Base-by-base conservation (phyloP, 805 yeast species). In the Metschnikowia bowlesiae region DNA sequence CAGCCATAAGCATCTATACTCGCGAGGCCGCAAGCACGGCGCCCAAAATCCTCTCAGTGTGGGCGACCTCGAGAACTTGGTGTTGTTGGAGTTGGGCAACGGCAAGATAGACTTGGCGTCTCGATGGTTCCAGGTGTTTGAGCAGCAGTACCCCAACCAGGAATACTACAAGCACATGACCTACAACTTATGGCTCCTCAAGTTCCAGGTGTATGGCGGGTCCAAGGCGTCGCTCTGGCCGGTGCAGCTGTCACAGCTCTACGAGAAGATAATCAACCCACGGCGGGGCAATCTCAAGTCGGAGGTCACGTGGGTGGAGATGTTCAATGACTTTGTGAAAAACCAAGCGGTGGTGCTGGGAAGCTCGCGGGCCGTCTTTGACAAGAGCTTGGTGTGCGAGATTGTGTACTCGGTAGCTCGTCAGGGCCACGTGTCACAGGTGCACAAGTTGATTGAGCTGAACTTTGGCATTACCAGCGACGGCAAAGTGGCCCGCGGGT, bases 21-120 rank as follows among this genome's bases (percentile, higher is more conserved):
- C 36, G 22, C 39, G 37, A 6, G 44, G 43, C 45, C 32, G 38
- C n/a, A 18, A 30, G 38, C 16, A 28, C 18, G 6, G n/a, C 13
- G 26, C 33, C 2, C 26, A 22, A 6, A 49, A 16, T 43, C 18
- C n/a, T 18, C 16, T 51, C 32, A 42, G 35, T 36, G 33, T 41
- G 2, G 48, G 50, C 3, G 78, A 74, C 57, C 71, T 63, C 53
- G 77, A 73, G 52, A 73, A 70, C 56, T 59, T 74, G 52, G 65
- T 73, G 16, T 18, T 46, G 39, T 57, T 73, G 47, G 78, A 73
- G 53, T 56, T 66, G 46, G 53, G 58, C 47, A 72, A 69, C 57
- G 53, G 51, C n/a, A 73, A 71, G 50, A 52, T 67, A 36, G 78
- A 73, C 57, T 63, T 73, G 55, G 76, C 74, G 3, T 60, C 69